Evolutionary conservation across 495 filamentous ascomycete genomes (phyloP), one percentile per base, ranked within the genome.

Genomic region (Annulohypoxylon bovei): DNA sequence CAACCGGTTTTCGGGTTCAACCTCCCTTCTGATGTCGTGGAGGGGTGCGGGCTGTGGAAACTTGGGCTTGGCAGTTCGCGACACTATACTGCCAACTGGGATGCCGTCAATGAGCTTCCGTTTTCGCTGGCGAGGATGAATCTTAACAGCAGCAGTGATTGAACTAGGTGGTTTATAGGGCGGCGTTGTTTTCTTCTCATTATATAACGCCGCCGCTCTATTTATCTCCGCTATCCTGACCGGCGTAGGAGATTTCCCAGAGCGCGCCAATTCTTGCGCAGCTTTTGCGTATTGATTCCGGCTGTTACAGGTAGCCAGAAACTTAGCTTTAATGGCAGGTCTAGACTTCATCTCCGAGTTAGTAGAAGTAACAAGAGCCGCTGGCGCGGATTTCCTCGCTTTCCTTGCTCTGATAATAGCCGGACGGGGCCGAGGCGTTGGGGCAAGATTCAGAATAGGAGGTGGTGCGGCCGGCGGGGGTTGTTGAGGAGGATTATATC

Each of bases 61-160:
- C 1, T 40, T n/a, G 25, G 63, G 55, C 22, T 33, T 68, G n/a
- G 22, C 28, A n/a, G 20, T 33, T 20, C 49, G 47, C 6, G 58
- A 32, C 12, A 28, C 44, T 6, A 23, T 39, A 11, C 18, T 35
- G 12, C 57, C 53, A 50, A 78, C 78, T 49, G 81, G 79, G 1
- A 82, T 75, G 2, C 81, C 81, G 6, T 77, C 59, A 11, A 82
- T 71, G 37, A 79, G 76, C 40, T 81, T 81, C 71, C 78, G 80
- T 16, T 83, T 83, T 53, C 81, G 77, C 62, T 78, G 80, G 33
- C 81, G 79, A 37, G 64, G 75, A 54, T 72, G 50, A 9, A 71
- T 70, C 57, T 83, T 83, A 47, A 82, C 80, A 18, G 76, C 73
- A 4, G 75, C 74, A 3, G 77, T 76, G 27, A 81, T 82, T 12